Percentiles rank a stretch among this genome's conserved stretches.
Evolutionary conservation across 108 stramenopile species (phyloP).

Genomic region (Nitzschia sp.): DNA sequence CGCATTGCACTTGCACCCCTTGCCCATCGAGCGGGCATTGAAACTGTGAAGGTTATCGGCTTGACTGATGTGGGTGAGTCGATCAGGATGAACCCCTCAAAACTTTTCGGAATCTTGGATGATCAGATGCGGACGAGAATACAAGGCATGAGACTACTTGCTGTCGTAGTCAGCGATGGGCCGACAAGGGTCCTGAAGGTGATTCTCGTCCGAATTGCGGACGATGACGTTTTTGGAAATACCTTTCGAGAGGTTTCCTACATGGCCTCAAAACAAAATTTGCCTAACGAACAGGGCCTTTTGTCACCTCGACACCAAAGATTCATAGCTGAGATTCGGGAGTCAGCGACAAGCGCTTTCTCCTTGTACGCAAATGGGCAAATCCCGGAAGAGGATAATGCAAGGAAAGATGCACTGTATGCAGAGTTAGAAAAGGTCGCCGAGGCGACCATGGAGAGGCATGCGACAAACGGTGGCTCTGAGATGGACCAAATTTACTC

Average conservation of each 20-base stretch:
- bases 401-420: slow-evolving; percentile 43
- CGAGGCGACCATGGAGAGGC: neutral
- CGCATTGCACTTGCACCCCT: slow-evolving; percentile 71
- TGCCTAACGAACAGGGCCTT: neutral
- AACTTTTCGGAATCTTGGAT: slow-evolving; percentile 34
- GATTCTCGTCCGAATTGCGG: slow-evolving; percentile 15
- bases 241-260: slow-evolving; percentile 32
- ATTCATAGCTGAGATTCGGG: slow-evolving; percentile 6
- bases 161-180: slow-evolving; percentile 64
- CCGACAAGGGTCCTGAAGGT: slow-evolving; percentile 67
- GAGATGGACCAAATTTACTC: slow-evolving; percentile 43
- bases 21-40: slow-evolving; percentile 54
- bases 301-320: neutral
- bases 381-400: slow-evolving; percentile 46
- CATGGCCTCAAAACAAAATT: slow-evolving; percentile 8
- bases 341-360: slow-evolving; percentile 34
- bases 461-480: neutral
- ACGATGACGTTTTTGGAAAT: slow-evolving; percentile 23
- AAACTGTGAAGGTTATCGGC: slow-evolving; percentile 67
- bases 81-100: slow-evolving; percentile 65
- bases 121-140: slow-evolving; percentile 31
- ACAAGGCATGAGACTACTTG: slow-evolving; percentile 50
- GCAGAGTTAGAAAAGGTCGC: slow-evolving; percentile 10
- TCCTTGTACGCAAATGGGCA: slow-evolving; percentile 8
- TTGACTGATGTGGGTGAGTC: slow-evolving; percentile 48